Evolutionary conservation across 208 protist genomes (phyloP).

Genomic region (Zelonia costaricensis): DNA sequence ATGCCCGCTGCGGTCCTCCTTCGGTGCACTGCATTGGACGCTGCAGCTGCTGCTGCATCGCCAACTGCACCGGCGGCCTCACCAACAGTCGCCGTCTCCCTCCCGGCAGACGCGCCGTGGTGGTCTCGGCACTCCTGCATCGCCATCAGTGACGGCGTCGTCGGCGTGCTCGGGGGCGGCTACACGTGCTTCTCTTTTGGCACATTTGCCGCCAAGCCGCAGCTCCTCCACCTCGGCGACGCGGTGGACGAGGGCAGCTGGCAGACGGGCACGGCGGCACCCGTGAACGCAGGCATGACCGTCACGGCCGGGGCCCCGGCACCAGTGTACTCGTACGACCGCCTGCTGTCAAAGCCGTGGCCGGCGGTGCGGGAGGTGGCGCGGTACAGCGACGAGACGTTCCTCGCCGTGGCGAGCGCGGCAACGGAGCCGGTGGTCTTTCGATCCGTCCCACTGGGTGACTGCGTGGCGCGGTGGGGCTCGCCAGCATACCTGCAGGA

Average conservation of each 20-base stretch:
- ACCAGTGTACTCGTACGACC: conserved; percentile 13
- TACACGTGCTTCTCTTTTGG: conserved; percentile 93
- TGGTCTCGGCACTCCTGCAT: conserved; percentile 75
- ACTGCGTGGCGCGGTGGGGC: conserved; percentile 57
- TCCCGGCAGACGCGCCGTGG: conserved; percentile 44
- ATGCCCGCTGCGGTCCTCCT: conserved; percentile 7
- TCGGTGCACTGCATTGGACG: background rate
- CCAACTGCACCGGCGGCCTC: background rate
- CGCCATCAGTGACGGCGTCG: conserved; percentile 44
- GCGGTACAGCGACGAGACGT: conserved; percentile 42
- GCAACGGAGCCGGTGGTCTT: conserved; percentile 68
- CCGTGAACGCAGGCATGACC: background rate
- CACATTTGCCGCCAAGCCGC: conserved; percentile 69
- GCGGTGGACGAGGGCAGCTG: conserved; percentile 15
- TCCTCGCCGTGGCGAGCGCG: conserved; percentile 30
- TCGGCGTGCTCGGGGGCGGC: conserved; percentile 77
- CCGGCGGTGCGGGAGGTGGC: conserved; percentile 34
- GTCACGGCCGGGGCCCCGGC: background rate
- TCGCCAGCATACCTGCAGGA: conserved; percentile 59
- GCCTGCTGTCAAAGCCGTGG: conserved; percentile 31
- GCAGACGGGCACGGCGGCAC: background rate
- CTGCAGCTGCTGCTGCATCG: background rate
- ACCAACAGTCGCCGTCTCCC: conserved; percentile 5
- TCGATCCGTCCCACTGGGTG: conserved; percentile 53
- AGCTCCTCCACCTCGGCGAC: conserved; percentile 48